A percentile compares a stretch with the other conserved stretches of the same genome.
These are phyloP conservation scores for Boletus subcaerulescens DNA, from an alignment of 768 basidiomycete species.

Conservation along the genomic window DNA sequence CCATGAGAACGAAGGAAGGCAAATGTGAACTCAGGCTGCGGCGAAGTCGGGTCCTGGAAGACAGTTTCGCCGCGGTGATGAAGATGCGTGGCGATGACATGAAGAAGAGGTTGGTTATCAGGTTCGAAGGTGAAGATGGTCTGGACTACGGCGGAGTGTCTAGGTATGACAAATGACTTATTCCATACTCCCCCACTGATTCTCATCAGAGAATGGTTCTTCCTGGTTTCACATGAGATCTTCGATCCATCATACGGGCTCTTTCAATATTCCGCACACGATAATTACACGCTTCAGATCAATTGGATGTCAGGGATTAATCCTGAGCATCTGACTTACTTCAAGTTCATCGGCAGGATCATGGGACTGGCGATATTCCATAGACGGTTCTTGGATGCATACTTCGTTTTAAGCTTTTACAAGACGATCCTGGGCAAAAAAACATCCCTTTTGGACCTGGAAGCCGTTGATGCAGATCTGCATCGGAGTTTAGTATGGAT, in stretches of 20 bases:
- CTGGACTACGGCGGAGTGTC: conserved; percentile 77
- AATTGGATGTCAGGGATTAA: conserved; percentile 75
- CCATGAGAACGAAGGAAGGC: conserved; percentile 71
- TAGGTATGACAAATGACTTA: conserved; percentile 41
- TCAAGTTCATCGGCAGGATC: conserved; percentile 76
- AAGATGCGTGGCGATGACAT: conserved; percentile 67
- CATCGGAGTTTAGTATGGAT: conserved; percentile 71
- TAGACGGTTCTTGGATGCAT: conserved; percentile 72
- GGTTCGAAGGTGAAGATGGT: conserved; percentile 78
- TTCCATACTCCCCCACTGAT: neutral
- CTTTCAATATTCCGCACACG: conserved; percentile 77
- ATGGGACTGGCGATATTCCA: conserved; percentile 78
- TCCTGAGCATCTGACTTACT: conserved; percentile 75
- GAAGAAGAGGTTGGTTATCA: conserved; percentile 68
- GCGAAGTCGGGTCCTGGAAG: conserved; percentile 78
- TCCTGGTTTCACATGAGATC: conserved; percentile 78
- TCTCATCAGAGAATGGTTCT: conserved; percentile 73
- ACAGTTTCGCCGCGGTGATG: conserved; percentile 85
- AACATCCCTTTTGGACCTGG: conserved; percentile 60
- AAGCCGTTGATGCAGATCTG: conserved; percentile 65
- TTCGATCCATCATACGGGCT: conserved; percentile 82
- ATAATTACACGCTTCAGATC: conserved; percentile 80
- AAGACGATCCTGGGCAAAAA: conserved; percentile 70
- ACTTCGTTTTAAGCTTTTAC: conserved; percentile 78
- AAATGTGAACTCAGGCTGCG: conserved; percentile 88